Evolutionary conservation across 257 asterid species (phyloP).

Genomic region (Fraxinus americana): DNA sequence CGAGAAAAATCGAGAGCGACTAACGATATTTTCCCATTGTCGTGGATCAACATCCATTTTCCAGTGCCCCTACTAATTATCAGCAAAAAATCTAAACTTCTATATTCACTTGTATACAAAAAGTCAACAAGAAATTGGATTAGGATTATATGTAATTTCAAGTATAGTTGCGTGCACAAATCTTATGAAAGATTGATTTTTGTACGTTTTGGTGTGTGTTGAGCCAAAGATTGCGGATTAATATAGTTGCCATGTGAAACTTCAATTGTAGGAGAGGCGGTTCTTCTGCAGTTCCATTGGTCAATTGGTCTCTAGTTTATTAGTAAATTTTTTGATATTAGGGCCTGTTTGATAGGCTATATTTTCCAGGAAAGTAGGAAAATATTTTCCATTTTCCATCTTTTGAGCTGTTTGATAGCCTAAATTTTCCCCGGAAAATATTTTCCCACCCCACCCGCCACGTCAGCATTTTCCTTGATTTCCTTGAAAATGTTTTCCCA

Average conservation of each 20-base stretch:
- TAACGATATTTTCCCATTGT: constrained; percentile 41
- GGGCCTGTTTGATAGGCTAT: too few species aligned
- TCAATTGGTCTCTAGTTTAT: neutral
- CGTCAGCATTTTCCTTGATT: too few species aligned
- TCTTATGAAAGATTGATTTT: neutral
- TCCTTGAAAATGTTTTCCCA: too few species aligned
- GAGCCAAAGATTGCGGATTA: neutral
- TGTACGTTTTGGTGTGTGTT: neutral
- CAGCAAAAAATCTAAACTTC: neutral
- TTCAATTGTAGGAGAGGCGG: neutral
- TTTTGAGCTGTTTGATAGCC: too few species aligned
- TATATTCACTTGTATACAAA: neutral
- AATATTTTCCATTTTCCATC: too few species aligned
- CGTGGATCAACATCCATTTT: constrained; percentile 50
- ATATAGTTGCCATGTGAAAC: neutral
- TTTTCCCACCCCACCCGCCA: too few species aligned
- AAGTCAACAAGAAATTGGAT: neutral
- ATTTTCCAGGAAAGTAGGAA: too few species aligned
- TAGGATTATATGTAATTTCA: neutral
- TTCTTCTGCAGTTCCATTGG: neutral
- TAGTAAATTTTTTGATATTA: too few species aligned
- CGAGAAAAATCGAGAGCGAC: constrained; percentile 8
- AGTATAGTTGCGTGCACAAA: neutral
- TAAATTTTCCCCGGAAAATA: too few species aligned
- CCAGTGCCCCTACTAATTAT: constrained; percentile 17